Conservation (phyloP, 2,329 filamentous ascomycete species). For the Macrophomina pseudophaseolina region DNA sequence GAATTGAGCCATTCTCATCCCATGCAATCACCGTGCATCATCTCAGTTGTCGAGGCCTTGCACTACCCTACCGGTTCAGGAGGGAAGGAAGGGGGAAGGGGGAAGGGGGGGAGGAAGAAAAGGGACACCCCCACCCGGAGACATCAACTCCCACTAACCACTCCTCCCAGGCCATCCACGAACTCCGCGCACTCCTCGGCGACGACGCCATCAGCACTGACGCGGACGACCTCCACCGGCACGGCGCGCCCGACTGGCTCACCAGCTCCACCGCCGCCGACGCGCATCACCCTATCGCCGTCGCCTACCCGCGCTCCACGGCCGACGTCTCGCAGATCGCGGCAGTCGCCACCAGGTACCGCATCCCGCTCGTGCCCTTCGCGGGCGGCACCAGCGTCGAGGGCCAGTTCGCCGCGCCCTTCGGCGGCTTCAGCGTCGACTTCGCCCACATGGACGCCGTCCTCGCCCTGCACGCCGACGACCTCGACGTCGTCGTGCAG, state of each 20-base stretch:
- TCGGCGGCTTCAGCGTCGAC: conserved; percentile 86
- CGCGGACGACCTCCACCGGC: conserved; percentile 65
- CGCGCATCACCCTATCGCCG: conserved; percentile 63
- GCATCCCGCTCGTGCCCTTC: conserved; percentile 81
- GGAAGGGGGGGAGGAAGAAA: no score
- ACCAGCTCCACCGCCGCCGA: conserved; percentile 64
- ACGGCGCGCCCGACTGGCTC: conserved; percentile 74
- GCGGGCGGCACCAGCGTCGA: conserved; percentile 87
- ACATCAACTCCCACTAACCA: neutral
- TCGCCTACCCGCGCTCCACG: conserved; percentile 68
- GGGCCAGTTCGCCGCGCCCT: conserved; percentile 86
- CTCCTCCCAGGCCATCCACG: conserved; percentile 52
- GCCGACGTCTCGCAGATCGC: conserved; percentile 70
- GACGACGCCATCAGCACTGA: conserved; percentile 68
- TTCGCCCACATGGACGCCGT: conserved; percentile 88
- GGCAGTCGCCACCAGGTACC: conserved; percentile 76
- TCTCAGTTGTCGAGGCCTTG: no score
- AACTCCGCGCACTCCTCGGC: conserved; percentile 60
- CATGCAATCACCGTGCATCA: no score
- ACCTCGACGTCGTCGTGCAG: conserved; percentile 93
- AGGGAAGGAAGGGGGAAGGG: no score
- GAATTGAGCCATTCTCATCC: no score
- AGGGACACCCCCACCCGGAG: no score
- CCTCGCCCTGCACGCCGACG: conserved; percentile 77
- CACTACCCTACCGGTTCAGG: no score